These are phyloP conservation scores for Bremia lactucae DNA, from an alignment of 352 stramenopile species.

Conservation along the genomic window DNA sequence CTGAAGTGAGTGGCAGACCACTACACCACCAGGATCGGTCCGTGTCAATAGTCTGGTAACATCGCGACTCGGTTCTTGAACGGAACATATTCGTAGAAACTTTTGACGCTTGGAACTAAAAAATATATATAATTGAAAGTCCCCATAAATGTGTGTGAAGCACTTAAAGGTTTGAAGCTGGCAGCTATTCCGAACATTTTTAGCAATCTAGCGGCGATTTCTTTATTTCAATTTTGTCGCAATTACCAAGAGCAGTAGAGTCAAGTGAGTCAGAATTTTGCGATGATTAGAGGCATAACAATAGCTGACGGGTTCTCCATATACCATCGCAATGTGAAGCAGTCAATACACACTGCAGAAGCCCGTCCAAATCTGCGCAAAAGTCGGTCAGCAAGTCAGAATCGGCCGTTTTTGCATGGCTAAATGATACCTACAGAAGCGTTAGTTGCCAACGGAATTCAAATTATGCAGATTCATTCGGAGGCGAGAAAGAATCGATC, in stretches of 20 bases:
- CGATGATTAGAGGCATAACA: background rate
- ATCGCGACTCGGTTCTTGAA: conserved; percentile 54
- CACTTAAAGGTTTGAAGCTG: conserved; percentile 47
- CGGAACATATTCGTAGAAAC: conserved; percentile 56
- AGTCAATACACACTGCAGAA: conserved; percentile 39
- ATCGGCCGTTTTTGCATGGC: conserved; percentile 53
- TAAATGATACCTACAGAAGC: conserved; percentile 55
- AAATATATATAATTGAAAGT: no score
- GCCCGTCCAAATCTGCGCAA: conserved; percentile 15
- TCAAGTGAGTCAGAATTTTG: conserved; percentile 6
- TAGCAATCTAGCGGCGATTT: conserved; percentile 57
- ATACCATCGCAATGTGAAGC: conserved; percentile 34
- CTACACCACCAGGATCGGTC: no score
- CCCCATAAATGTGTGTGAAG: conserved; percentile 45
- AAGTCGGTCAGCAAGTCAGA: conserved; percentile 19
- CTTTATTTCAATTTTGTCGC: conserved; percentile 51
- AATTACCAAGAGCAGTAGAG: conserved; percentile 30
- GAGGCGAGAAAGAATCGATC: conserved; percentile 62
- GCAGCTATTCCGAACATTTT: conserved; percentile 57
- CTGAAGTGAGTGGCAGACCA: no score
- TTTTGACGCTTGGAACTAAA: no score
- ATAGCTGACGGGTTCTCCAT: conserved; percentile 6
- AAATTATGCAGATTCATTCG: conserved; percentile 61
- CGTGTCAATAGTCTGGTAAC: no score
- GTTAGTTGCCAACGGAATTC: conserved; percentile 51